Conservation (phyloP, 331 rosid species). For the Malus hybrid region DNA sequence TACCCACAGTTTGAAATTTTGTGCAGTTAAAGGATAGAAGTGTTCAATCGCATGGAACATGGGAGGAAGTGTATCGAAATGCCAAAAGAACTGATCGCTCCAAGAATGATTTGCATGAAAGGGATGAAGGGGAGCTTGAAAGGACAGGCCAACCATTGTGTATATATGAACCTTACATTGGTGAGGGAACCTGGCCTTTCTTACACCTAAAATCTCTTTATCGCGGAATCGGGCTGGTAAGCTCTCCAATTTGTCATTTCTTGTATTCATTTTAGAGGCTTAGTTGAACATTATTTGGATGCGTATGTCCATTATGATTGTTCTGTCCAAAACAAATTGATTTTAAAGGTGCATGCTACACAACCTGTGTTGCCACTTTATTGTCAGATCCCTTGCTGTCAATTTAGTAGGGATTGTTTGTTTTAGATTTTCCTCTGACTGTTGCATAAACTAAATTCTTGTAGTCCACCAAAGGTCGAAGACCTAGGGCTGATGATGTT, state of each 20-base stretch:
- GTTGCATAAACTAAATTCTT: slow-evolving; percentile 20
- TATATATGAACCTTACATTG: slow-evolving; percentile 93
- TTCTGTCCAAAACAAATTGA: background rate
- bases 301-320: background rate
- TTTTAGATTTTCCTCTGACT: background rate
- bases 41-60: slow-evolving; percentile 72
- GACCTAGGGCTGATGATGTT: slow-evolving; percentile 70
- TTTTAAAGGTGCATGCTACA: background rate
- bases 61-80: slow-evolving; percentile 92
- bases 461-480: slow-evolving; percentile 90
- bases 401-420: background rate
- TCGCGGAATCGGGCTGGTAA: slow-evolving; percentile 89
- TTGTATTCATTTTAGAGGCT: background rate
- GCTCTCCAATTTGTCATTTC: slow-evolving; percentile 18
- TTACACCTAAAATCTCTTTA: slow-evolving; percentile 71
- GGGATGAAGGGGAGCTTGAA: slow-evolving; percentile 95
- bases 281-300: background rate
- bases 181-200: slow-evolving; percentile 94
- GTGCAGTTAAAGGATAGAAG: slow-evolving; percentile 83
- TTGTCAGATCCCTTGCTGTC: background rate
- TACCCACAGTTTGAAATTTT: slow-evolving; percentile 12
- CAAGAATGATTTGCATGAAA: slow-evolving; percentile 87
- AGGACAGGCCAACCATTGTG: slow-evolving; percentile 87
- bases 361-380: background rate
- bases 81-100: slow-evolving; percentile 74